These are phyloP conservation scores for Backusella parvicylindrica DNA, from an alignment of 192 early-diverging fungal genomes.

Conservation along the genomic window DNA sequence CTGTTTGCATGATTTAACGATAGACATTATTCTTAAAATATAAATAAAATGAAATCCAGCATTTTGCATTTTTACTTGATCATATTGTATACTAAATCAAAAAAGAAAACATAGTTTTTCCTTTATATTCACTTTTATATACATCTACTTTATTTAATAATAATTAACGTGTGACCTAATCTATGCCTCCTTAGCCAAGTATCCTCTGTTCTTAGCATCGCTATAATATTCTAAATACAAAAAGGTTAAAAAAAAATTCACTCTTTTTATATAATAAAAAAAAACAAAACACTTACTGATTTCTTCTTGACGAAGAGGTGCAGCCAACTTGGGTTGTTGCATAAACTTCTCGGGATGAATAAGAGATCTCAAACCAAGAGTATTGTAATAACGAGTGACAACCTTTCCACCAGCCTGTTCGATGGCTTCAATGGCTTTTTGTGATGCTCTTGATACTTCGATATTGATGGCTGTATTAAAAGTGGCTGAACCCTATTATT, in stretches of 20 bases:
- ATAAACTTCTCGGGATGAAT: constrained; percentile 80
- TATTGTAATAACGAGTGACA: constrained; percentile 79
- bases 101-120: neutral
- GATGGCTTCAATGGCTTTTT: constrained; percentile 74
- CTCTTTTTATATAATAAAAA: neutral
- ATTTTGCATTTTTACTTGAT: no score
- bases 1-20: no score
- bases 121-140: neutral
- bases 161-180: neutral
- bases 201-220: constrained; percentile 9
- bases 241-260: neutral
- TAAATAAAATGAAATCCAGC: no score
- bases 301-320: constrained; percentile 62
- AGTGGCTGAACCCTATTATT: constrained; percentile 64
- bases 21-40: no score
- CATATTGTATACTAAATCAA: no score
- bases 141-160: constrained; percentile 2
- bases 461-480: constrained; percentile 77
- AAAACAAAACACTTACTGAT: constrained; percentile 33
- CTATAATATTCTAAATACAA: constrained; percentile 12
- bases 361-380: constrained; percentile 66
- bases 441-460: constrained; percentile 80
- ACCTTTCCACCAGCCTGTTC: constrained; percentile 82
- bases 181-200: constrained; percentile 11
- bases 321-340: constrained; percentile 61